These are phyloP conservation scores for Fusarium circinatum DNA, from an alignment of 2,329 filamentous ascomycete species.

Conservation along the genomic window DNA sequence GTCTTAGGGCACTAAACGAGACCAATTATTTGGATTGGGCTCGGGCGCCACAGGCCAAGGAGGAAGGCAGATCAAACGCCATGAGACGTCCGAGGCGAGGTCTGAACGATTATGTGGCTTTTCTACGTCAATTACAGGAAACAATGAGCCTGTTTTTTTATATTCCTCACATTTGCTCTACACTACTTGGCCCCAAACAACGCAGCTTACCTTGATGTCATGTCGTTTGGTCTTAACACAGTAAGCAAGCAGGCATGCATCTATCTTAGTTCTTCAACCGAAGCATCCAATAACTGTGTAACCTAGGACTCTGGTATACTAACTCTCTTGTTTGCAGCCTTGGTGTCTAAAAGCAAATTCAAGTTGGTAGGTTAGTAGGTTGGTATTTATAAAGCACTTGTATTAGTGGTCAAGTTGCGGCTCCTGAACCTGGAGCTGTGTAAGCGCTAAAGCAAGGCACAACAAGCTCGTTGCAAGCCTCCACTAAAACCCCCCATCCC, in stretches of 20 bases:
- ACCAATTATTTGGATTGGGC: not conserved
- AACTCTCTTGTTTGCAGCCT: not conserved
- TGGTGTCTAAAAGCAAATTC: not conserved
- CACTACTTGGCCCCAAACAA: not conserved
- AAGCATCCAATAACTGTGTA: not conserved
- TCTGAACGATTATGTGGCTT: not conserved
- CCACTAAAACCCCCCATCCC: not conserved
- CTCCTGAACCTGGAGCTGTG: not conserved
- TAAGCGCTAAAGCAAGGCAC: constrained; percentile 1
- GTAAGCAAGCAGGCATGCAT: not conserved
- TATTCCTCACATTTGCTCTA: not conserved
- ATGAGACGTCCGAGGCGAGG: not conserved
- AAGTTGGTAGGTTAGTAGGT: not conserved
- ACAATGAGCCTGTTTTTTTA: not conserved
- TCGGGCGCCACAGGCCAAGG: not conserved
- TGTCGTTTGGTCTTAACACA: not conserved
- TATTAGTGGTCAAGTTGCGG: not conserved
- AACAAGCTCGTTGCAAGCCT: not conserved
- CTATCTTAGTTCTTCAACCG: not conserved
- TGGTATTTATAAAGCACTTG: not conserved
- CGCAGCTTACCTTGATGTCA: not conserved
- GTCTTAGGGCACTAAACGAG: not conserved
- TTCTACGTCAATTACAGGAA: not conserved
- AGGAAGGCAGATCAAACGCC: not conserved
- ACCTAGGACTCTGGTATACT: not conserved